Conservation (phyloP, 768 basidiomycete genomes). For the Auriscalpium vulgare region DNA sequence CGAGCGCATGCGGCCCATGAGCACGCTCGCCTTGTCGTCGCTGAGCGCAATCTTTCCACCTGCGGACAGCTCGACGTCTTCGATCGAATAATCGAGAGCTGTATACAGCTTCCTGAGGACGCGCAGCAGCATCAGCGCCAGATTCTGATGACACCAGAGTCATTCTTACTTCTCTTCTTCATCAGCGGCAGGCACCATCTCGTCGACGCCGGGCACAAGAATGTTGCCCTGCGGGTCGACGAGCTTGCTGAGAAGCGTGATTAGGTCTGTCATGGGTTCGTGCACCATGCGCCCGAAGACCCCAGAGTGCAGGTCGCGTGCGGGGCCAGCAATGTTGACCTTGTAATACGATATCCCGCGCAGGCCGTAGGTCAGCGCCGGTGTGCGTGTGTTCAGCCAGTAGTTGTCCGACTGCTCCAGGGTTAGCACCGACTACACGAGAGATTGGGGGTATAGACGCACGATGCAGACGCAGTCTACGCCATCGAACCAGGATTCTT, state of each 20-base stretch:
- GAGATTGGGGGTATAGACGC: conserved; percentile 20
- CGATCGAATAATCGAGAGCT: conserved; percentile 59
- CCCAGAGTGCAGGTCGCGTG: conserved; percentile 85
- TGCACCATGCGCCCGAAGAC: conserved; percentile 76
- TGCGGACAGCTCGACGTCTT: conserved; percentile 68
- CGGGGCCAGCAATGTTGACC: conserved; percentile 75
- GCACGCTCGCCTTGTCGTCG: conserved; percentile 63
- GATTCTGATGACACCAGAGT: not conserved
- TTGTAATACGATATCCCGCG: conserved; percentile 87
- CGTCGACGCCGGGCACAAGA: conserved; percentile 81
- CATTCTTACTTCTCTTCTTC: conserved; percentile 57
- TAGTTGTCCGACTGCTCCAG: conserved; percentile 76
- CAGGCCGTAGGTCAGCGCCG: conserved; percentile 79
- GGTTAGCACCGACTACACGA: not conserved
- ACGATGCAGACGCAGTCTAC: conserved; percentile 94
- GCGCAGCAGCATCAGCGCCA: not conserved
- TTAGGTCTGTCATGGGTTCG: conserved; percentile 92
- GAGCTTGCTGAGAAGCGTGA: conserved; percentile 77
- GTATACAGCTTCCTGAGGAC: conserved; percentile 56
- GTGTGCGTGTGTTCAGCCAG: conserved; percentile 82
- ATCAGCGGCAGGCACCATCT: conserved; percentile 68
- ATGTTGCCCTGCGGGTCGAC: conserved; percentile 76
- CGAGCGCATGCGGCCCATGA: conserved; percentile 93
- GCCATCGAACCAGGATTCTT: conserved; percentile 70
- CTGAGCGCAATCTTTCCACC: conserved; percentile 73